Conservation (phyloP, 2,329 filamentous ascomycete species). For the Aspergillus ruber region DNA sequence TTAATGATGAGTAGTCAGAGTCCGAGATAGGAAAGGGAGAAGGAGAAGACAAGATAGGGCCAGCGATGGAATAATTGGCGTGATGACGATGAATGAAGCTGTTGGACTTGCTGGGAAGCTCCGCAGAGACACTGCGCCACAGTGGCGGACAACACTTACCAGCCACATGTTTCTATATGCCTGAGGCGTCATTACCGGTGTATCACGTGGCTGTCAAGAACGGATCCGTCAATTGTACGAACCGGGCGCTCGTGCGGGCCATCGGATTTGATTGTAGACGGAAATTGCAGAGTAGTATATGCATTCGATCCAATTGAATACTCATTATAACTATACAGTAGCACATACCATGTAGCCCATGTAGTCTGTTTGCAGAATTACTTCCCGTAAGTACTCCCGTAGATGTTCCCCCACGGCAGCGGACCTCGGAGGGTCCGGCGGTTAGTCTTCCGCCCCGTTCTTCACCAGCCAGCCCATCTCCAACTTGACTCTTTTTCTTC, state of each 20-base stretch:
- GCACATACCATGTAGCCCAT: background rate
- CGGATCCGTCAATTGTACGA: background rate
- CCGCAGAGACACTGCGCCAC: constrained; percentile 9
- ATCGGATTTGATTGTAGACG: no score
- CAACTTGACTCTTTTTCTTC: constrained; percentile 9
- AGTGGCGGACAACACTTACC: background rate
- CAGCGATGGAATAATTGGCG: background rate
- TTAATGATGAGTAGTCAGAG: background rate
- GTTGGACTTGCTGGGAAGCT: constrained; percentile 8
- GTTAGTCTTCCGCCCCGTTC: constrained; percentile 14
- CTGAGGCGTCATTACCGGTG: constrained; percentile 7
- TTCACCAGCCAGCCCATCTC: constrained; percentile 16
- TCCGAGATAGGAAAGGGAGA: constrained; percentile 1
- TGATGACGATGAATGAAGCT: constrained; percentile 2
- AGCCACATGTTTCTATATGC: constrained; percentile 2
- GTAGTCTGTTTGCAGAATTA: background rate
- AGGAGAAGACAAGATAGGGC: background rate
- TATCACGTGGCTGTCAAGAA: constrained; percentile 4
- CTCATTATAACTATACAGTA: no score
- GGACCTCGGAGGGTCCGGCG: constrained; percentile 27
- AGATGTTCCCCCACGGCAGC: constrained; percentile 3
- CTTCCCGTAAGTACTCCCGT: background rate
- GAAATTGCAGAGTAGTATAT: no score
- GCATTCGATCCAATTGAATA: no score
- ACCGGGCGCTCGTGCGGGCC: background rate